phyloP scores from a whole-genome alignment of 2,329 filamentous ascomycete species.

The Microsporum audouinii region DNA sequence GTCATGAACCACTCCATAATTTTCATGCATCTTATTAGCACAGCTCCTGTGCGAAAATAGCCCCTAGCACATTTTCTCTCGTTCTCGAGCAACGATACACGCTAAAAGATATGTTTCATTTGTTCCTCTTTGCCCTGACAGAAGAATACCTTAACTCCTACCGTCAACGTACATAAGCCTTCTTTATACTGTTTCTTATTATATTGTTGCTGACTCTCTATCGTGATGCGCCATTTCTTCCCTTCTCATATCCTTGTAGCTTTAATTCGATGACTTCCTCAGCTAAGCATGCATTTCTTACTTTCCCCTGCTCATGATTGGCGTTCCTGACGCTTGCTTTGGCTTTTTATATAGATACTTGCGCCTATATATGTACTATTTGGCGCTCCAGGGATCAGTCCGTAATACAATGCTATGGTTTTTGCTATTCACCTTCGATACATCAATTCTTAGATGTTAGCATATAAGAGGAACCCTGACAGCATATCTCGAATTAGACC shows the following conservation, averaged over 20 bases:
- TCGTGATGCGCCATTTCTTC: background rate
- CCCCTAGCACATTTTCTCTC: background rate
- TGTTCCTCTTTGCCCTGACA: background rate
- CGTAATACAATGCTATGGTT: background rate
- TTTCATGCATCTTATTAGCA: background rate
- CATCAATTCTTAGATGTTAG: background rate
- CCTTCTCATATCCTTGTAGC: background rate
- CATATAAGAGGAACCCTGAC: background rate
- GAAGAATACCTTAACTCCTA: conserved; percentile 1
- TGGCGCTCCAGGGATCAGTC: background rate
- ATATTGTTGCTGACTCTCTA: background rate
- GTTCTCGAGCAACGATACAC: background rate
- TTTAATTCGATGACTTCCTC: background rate
- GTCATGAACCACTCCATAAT: conserved; percentile 17
- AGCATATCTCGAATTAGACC: background rate
- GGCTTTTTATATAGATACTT: background rate
- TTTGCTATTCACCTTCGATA: background rate
- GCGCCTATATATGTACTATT: background rate
- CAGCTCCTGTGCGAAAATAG: background rate
- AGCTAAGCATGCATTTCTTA: conserved; percentile 1
- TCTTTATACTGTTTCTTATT: background rate
- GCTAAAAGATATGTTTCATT: background rate
- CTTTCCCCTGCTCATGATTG: background rate
- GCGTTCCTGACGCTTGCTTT: background rate
- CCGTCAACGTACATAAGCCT: background rate